Percentiles rank a stretch among this genome's conserved stretches.
Conservation (phyloP, 2,329 filamentous ascomycete species). For the Trichoderma afroharzianum region DNA sequence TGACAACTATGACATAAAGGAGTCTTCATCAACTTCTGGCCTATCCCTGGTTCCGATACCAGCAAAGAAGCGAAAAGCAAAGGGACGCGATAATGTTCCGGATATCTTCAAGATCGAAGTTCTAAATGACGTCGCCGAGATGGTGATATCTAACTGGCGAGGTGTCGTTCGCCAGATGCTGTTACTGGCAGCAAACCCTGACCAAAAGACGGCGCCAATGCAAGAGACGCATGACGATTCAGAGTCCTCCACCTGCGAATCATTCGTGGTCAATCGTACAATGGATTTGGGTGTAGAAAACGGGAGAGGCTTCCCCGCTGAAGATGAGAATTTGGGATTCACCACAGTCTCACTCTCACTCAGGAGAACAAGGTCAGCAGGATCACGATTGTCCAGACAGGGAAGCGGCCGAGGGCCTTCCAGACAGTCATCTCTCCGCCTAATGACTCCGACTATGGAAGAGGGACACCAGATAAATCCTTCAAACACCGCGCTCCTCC, state of each 20-base stretch:
- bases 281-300: constrained; percentile 1
- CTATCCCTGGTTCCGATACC: constrained; percentile 42
- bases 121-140: constrained; percentile 59
- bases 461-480: constrained; percentile 24
- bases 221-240: constrained; percentile 23
- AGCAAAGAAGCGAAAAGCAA: constrained; percentile 36
- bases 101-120: constrained; percentile 52
- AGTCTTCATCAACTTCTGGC: constrained; percentile 40
- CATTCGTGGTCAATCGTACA: constrained; percentile 30
- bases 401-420: not conserved
- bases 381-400: constrained; percentile 15
- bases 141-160: constrained; percentile 64
- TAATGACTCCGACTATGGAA: constrained; percentile 33
- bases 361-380: constrained; percentile 12
- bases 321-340: constrained; percentile 26
- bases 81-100: constrained; percentile 22
- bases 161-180: constrained; percentile 60
- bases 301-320: constrained; percentile 24
- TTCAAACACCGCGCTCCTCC: not conserved
- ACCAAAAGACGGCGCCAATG: constrained; percentile 22
- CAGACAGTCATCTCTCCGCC: constrained; percentile 20
- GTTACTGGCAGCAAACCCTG: constrained; percentile 36
- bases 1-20: constrained; percentile 46
- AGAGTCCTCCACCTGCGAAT: constrained; percentile 41
- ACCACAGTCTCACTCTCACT: constrained; percentile 27